Base-by-base conservation (phyloP, 805 yeast genomes). In the Monosporozyma unispora region DNA sequence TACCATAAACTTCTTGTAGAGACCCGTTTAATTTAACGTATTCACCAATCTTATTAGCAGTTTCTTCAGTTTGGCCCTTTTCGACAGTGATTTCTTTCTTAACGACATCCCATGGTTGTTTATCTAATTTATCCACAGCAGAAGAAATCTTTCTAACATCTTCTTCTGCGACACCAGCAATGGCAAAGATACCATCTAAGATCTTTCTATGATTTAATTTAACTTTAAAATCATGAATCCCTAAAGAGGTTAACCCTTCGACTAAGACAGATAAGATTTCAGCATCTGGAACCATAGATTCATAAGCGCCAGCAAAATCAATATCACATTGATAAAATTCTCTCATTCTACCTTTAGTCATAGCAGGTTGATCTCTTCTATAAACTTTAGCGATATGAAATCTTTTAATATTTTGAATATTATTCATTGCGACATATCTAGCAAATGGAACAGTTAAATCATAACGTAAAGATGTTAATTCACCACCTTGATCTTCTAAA, bases 291-390 rank as follows among this genome's bases (percentile, higher is more conserved):
- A 93, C 93, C 99, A 93, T 93, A 27, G 82, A 62, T 62, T 93
- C 99, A 67, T 85, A 91, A 50, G 68, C 70, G 48, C 99, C 99
- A 21, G 99, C 99, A 62, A 93, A 75, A 69, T 93, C 99, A 61
- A 93, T 87, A 72, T 93, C 99, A 75, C 99, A 93, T 72, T 93
- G 99, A 70, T 93, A 93, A 63, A 93, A 93, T 70, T 93, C 99
- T 78, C 99, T 86, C 99, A 93, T 93, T 71, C 99, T 81, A 53
- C 99, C 99, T 71, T 93, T 93, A 47, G 98, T 91, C 99, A 93
- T 93, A 8, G 99, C 99, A 4, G 99, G 99, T 71, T 93, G 99
- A 67, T 93, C 99, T 71, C 99, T 85, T 74, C 99, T 82, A 72
- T 93, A 93, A 48, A 93, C 99, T 69, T 93, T 93, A 58, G 99